Evolutionary conservation across 805 yeast species (phyloP).

Genomic region (Kurtzmaniella cleridarum): DNA sequence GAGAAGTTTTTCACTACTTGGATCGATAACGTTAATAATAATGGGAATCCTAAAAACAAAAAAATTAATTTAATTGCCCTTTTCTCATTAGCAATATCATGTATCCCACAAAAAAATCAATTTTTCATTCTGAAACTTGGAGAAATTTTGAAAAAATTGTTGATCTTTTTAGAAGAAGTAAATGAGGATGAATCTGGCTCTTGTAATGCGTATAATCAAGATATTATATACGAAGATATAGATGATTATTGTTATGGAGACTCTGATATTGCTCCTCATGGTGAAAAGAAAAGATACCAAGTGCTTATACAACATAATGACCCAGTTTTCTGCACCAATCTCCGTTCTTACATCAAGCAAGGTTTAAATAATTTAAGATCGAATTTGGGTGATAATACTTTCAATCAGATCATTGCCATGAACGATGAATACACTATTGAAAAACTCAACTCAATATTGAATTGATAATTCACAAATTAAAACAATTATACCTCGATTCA

Average conservation of each 20-base stretch:
- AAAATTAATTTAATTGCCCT: constrained; percentile 65
- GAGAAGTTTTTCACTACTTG: constrained; percentile 26
- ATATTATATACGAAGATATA: constrained; percentile 34
- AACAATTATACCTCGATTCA: too few species aligned
- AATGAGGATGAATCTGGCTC: constrained; percentile 45
- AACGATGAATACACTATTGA: constrained; percentile 33
- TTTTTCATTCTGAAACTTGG: constrained; percentile 17
- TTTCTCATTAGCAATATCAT: constrained; percentile 41
- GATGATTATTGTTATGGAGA: constrained; percentile 39
- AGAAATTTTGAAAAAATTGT: constrained; percentile 25
- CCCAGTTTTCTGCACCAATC: constrained; percentile 38
- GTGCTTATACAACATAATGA: constrained; percentile 25
- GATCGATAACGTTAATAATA: constrained; percentile 40
- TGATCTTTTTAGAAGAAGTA: constrained; percentile 64
- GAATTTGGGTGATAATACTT: constrained; percentile 21
- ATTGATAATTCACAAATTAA: too few species aligned
- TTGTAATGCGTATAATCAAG: constrained; percentile 29
- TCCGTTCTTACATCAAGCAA: constrained; percentile 39
- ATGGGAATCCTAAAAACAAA: constrained; percentile 71
- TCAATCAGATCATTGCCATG: constrained; percentile 28
- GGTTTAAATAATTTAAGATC: constrained; percentile 21
- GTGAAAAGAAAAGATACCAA: constrained; percentile 36
- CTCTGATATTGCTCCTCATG: constrained; percentile 36
- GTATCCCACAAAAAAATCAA: constrained; percentile 16
- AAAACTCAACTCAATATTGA: constrained; percentile 14